Conservation (phyloP, 345 rosid genomes). For the Bruguiera gymnorhiza region DNA sequence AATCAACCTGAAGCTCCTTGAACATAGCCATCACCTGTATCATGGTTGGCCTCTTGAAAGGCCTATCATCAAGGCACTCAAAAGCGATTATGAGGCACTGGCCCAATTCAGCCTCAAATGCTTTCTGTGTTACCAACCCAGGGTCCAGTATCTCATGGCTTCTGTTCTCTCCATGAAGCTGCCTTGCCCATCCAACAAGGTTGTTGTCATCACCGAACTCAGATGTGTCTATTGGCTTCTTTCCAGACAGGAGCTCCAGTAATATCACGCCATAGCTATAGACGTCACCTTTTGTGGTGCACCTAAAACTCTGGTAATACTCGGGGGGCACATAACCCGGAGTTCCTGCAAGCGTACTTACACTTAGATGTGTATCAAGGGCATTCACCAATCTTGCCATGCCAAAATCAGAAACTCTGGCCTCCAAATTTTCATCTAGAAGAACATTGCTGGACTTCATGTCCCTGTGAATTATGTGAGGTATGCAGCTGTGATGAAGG, state of each 20-base stretch:
- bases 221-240: slow-evolving; percentile 80
- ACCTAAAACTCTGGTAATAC: slow-evolving; percentile 93
- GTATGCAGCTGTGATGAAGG: slow-evolving; percentile 96
- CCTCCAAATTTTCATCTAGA: slow-evolving; percentile 82
- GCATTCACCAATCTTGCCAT: slow-evolving; percentile 95
- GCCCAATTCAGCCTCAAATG: slow-evolving; percentile 60
- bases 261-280: slow-evolving; percentile 92
- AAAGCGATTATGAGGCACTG: slow-evolving; percentile 76
- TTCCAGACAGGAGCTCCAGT: slow-evolving; percentile 92
- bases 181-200: slow-evolving; percentile 96
- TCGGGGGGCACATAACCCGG: slow-evolving; percentile 99
- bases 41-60: slow-evolving; percentile 83
- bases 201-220: slow-evolving; percentile 88
- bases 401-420: slow-evolving; percentile 94
- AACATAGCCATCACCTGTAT: slow-evolving; percentile 96
- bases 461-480: slow-evolving; percentile 96
- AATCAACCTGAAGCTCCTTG: slow-evolving; percentile 83
- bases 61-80: slow-evolving; percentile 90
- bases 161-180: slow-evolving; percentile 69
- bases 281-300: slow-evolving; percentile 95
- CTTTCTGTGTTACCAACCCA: slow-evolving; percentile 41
- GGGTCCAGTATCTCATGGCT: slow-evolving; percentile 61
- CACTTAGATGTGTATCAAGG: slow-evolving; percentile 90
- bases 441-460: slow-evolving; percentile 98
- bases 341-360: slow-evolving; percentile 96